Conservation (phyloP, 2,329 filamentous ascomycete species). For the Claviceps quebecensis region DNA sequence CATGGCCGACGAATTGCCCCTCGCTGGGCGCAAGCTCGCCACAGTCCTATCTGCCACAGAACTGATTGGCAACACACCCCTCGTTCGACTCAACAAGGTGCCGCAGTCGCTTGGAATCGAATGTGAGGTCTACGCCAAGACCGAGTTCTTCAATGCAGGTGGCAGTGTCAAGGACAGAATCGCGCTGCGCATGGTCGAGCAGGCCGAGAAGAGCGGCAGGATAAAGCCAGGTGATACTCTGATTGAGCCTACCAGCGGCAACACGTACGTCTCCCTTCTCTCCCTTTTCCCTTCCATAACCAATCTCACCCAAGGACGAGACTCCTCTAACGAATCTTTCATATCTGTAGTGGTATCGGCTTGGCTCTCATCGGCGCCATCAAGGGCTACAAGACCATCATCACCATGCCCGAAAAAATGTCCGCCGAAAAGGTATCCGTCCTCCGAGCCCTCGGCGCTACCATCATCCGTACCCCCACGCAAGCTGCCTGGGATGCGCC, state of each 20-base stretch:
- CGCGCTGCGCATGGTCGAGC: constrained; percentile 92
- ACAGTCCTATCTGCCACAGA: constrained; percentile 55
- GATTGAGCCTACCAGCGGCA: constrained; percentile 95
- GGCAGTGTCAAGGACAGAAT: constrained; percentile 93
- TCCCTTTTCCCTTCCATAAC: constrained; percentile 6
- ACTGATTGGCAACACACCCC: constrained; percentile 90
- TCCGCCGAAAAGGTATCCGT: constrained; percentile 96
- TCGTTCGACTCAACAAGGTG: constrained; percentile 85
- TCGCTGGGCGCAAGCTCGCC: constrained; percentile 16
- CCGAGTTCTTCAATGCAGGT: constrained; percentile 87
- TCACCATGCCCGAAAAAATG: constrained; percentile 98
- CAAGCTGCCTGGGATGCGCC: constrained; percentile 89
- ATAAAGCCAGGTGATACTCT: constrained; percentile 96
- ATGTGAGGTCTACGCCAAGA: constrained; percentile 78
- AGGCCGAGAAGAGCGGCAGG: constrained; percentile 77
- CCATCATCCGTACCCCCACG: constrained; percentile 94
- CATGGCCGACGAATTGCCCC: constrained; percentile 3
- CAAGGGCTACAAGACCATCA: constrained; percentile 97
- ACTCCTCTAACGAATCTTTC: not conserved
- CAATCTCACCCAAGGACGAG: no score
- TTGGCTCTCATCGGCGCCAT: constrained; percentile 87
- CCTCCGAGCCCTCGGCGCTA: constrained; percentile 81
- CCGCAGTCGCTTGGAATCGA: constrained; percentile 83
- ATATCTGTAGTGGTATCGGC: constrained; percentile 55
- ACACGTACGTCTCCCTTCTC: constrained; percentile 43